Base-by-base conservation (phyloP, 2,329 filamentous ascomycete genomes). In the Sphaerulina vaccinii region DNA sequence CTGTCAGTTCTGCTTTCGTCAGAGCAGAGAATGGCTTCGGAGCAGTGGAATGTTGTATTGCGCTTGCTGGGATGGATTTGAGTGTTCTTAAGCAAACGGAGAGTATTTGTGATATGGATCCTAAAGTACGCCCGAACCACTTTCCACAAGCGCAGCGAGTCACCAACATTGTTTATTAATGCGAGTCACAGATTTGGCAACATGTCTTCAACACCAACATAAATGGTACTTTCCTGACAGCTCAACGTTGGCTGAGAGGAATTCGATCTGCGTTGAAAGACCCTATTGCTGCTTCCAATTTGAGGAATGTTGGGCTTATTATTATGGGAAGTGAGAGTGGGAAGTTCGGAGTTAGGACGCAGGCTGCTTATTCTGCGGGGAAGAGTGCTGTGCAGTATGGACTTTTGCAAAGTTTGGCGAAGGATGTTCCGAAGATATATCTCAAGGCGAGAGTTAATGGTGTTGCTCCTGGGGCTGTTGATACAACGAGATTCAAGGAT, bases 361-460 rank as follows among this genome's bases (percentile, higher is more conserved):
- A 72, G 58, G 67, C 72, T 4, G 74, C 76, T 19, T 77, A 77
- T 51, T 71, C 73, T 6, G 63, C 73, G 29, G 70, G 65, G 5
- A 78, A 79, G 55, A 70, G 70, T 39, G 75, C 74, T 2, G 73
- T 77, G 11, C 74, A 77, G 56, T 64, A 62, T 24, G 74, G 75
- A 2, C 55, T 77, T 22, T 59, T 77, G 44, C 65, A 68, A 51
- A 72, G 68, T 39, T 58, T 78, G 47, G 69, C 69, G 41, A 67
- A 65, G 7, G 75, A 76, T 55, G 70, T 69, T 4, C 66, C 67
- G 32, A 65, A 68, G 52, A 67, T 73, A 18, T 71, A 65, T 51
- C 56, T 58, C 19, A 58, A 61, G n/a, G 68, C 70, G 19, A 49
- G 74, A 42, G 71, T 77, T 18, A 78, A 77, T 59, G 73, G 71